Base-by-base conservation (phyloP, 2,329 filamentous ascomycete genomes). In the Penicillium sp. region DNA sequence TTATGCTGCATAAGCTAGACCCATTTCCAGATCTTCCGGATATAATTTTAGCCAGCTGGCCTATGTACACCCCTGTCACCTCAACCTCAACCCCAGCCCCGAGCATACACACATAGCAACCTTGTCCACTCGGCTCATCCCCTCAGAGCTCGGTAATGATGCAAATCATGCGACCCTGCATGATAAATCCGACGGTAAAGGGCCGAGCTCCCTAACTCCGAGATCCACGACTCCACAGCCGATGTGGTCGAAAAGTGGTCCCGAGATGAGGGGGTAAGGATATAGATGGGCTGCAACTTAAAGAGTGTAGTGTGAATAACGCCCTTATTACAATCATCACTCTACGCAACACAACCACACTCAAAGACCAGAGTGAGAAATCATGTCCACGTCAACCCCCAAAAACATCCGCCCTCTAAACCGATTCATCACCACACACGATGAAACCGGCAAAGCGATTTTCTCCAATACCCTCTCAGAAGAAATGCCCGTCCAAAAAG, bases 361-460 rank as follows among this genome's bases (percentile, higher is more conserved):
- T 6, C 44, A 18, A 29, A 9, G 9, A 2, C 21, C 24, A 8
- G n/a, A 10, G 10, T 26, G 15, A 7, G 7, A 39, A 51, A n/a
- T n/a, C n/a, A n/a, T 52, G 51, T 13, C 39, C 30, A 32, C 40
- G 32, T 20, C 48, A 29, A 12, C 46, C 26, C 36, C 54, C 48
- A 61, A 61, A 29, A 23, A 70, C 68, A 46, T 46, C 75, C 77
- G 39, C 69, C 72, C 20, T 65, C 70, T 51, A 10, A 59, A 53
- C 49, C 62, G 63, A 41, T 64, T 50, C 54, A 66, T 67, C 17
- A 67, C 64, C n/a, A 69, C 68, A 52, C 71, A 75, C 62, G 55
- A 70, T 54, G 40, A 52, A 29, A 27, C 57, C 10, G 71, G 72
- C 21, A 55, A 65, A 29, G 69, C 74, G 21, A 59, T 75, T 41